Evolutionary conservation across 805 yeast species (phyloP).

Genomic region (Scheffersomyces lignosus): DNA sequence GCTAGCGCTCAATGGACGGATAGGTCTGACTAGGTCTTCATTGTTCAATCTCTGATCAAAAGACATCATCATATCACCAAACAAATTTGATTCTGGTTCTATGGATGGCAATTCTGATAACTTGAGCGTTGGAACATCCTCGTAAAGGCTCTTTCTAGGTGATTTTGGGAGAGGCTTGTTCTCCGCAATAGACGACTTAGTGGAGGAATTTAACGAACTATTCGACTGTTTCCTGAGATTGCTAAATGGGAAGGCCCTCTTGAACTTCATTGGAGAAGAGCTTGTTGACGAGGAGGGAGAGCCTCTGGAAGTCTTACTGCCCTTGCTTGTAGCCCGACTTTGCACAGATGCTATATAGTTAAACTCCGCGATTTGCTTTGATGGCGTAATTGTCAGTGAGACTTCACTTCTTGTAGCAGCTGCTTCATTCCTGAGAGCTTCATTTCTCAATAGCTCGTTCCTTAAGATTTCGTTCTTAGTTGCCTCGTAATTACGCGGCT

Average conservation of each 20-base stretch:
- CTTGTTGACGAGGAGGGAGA: no score
- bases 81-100: conserved; percentile 26
- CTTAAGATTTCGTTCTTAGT: no score
- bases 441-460: no score
- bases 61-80: conserved; percentile 27
- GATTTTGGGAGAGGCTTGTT: background rate
- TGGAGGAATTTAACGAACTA: background rate
- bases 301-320: no score
- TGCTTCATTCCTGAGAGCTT: no score
- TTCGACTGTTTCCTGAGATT: conserved; percentile 1
- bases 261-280: conserved; percentile 1
- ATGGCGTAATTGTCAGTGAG: no score
- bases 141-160: background rate
- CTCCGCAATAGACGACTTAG: no score
- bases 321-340: no score
- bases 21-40: background rate
- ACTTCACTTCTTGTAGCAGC: no score
- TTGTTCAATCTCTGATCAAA: conserved; percentile 21
- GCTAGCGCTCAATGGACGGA: background rate
- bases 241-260: conserved; percentile 5
- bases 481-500: no score
- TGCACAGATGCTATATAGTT: no score
- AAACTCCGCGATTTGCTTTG: no score
- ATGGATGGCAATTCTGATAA: conserved; percentile 22
- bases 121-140: conserved; percentile 3